Conservation (phyloP, 768 basidiomycete species). For the Russula sp. region DNA sequence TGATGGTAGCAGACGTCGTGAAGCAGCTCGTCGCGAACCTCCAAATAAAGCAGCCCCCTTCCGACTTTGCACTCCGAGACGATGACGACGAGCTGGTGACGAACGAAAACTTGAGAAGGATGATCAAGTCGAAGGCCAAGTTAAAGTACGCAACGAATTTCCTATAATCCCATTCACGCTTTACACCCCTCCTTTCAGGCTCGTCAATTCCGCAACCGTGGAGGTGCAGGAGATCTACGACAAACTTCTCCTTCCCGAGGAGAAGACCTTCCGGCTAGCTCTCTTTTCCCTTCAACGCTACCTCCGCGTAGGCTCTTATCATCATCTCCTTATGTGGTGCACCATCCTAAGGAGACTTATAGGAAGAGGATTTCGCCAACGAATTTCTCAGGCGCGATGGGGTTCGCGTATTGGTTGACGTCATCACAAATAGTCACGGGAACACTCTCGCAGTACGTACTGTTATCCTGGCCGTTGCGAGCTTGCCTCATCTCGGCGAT, state of each 20-base stretch:
- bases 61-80: slow-evolving; percentile 72
- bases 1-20: slow-evolving; percentile 79
- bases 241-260: slow-evolving; percentile 55
- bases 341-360: slow-evolving; percentile 10
- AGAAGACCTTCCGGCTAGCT: slow-evolving; percentile 54
- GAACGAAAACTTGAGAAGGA: slow-evolving; percentile 76
- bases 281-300: slow-evolving; percentile 74
- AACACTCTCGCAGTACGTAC: slow-evolving; percentile 75
- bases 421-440: slow-evolving; percentile 60
- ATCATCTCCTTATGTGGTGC: neutral
- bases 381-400: slow-evolving; percentile 74
- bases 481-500: slow-evolving; percentile 3
- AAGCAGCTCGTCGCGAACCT: slow-evolving; percentile 76
- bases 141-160: slow-evolving; percentile 50
- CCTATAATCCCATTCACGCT: neutral
- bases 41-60: slow-evolving; percentile 66
- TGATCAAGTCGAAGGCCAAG: slow-evolving; percentile 70
- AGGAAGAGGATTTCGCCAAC: slow-evolving; percentile 80
- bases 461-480: neutral
- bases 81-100: slow-evolving; percentile 80
- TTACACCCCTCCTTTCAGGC: slow-evolving; percentile 33
- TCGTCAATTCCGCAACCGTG: slow-evolving; percentile 71
- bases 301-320: slow-evolving; percentile 47
- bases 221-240: slow-evolving; percentile 74
- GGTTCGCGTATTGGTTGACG: slow-evolving; percentile 57